A percentile compares a stretch with the other conserved stretches of the same genome.
Conservation (phyloP, 176 grass and related monocot genomes). For the Carex pumila region DNA sequence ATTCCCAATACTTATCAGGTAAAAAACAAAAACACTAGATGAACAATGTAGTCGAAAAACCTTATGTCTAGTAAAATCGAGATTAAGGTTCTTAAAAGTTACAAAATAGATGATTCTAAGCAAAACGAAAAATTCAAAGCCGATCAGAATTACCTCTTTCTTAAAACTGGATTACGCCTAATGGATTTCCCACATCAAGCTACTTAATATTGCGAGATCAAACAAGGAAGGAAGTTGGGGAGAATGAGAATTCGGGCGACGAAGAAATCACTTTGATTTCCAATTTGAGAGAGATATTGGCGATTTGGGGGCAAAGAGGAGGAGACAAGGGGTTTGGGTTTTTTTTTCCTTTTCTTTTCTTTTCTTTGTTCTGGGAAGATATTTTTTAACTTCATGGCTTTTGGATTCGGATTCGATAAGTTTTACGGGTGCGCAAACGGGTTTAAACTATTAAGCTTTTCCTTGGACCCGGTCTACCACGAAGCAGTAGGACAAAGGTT, state of each 20-base stretch:
- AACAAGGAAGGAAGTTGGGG: not conserved
- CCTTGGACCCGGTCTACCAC: not conserved
- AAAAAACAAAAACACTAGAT: not conserved
- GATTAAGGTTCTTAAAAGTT: not conserved
- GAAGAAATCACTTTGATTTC: not conserved
- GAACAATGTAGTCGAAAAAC: constrained; percentile 1
- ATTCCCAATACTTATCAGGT: not conserved
- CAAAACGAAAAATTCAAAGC: not conserved
- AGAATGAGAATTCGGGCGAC: not conserved
- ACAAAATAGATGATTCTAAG: not conserved
- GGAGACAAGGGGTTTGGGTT: constrained; percentile 18
- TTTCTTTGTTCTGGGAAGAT: not conserved
- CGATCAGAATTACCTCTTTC: constrained; percentile 11
- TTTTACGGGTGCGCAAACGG: not conserved
- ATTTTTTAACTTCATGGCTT: constrained; percentile 3
- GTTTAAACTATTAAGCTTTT: not conserved
- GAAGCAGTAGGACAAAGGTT: not conserved
- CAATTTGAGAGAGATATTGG: not conserved
- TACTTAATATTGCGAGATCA: not conserved
- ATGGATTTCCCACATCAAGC: not conserved
- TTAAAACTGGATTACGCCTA: not conserved
- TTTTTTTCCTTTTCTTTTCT: not conserved
- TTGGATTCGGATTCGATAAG: not conserved
- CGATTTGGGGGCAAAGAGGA: constrained; percentile 1
- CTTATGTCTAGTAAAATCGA: not conserved